Conservation (phyloP, 2,329 filamentous ascomycete species). For the Geosmithia flava region DNA sequence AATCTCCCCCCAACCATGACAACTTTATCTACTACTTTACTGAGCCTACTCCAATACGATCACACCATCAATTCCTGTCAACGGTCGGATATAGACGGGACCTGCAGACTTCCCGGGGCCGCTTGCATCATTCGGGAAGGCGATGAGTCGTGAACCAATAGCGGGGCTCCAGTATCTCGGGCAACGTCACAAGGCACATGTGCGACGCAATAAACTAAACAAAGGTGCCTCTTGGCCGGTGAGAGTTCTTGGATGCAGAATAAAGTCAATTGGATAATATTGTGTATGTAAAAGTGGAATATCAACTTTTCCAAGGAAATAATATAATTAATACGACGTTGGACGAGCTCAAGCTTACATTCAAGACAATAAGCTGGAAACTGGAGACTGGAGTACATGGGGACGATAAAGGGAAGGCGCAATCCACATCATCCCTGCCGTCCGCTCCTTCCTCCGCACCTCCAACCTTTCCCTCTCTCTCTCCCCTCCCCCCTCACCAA, state of each 20-base stretch:
- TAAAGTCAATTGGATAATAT: background rate
- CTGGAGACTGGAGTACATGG: no score
- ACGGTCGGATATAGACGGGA: background rate
- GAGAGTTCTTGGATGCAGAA: background rate
- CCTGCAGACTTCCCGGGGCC: background rate
- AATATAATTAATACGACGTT: no score
- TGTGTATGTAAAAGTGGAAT: no score
- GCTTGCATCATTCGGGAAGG: conserved; percentile 1
- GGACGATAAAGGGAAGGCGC: no score
- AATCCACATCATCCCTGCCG: no score
- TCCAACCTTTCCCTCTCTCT: background rate
- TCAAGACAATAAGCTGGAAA: no score
- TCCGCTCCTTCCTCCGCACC: background rate
- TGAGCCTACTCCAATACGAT: no score
- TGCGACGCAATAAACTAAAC: background rate
- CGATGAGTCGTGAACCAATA: background rate
- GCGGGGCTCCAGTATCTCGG: background rate
- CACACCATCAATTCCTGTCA: background rate
- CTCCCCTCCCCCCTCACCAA: background rate
- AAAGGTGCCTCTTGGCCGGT: background rate
- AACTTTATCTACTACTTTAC: no score
- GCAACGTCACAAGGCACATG: background rate
- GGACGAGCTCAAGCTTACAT: no score
- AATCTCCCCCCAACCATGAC: no score
- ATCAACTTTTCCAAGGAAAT: no score